phyloP scores from a whole-genome alignment of 805 yeast species.

The Blastobotrys chiropterorum region DNA sequence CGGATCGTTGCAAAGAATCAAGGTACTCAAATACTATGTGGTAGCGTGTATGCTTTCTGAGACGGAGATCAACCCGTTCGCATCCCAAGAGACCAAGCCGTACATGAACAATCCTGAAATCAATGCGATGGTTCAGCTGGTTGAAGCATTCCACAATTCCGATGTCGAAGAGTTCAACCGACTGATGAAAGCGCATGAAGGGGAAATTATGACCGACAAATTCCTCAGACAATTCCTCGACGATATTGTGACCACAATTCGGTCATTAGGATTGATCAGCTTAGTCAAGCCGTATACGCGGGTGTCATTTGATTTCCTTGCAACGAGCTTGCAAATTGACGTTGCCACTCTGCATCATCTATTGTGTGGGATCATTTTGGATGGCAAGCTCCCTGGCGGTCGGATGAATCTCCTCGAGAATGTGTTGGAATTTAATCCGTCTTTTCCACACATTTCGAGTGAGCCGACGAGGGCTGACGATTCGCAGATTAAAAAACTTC shows the following conservation, averaged over 20 bases:
- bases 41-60: conserved; percentile 50
- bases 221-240: conserved; percentile 15
- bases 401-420: conserved; percentile 23
- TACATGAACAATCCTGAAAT: conserved; percentile 34
- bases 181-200: conserved; percentile 13
- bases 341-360: conserved; percentile 18
- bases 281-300: conserved; percentile 29
- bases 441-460: neutral
- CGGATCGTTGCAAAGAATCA: conserved; percentile 55
- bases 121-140: conserved; percentile 27
- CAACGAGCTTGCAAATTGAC: conserved; percentile 19
- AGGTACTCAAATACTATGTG: conserved; percentile 54
- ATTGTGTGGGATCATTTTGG: conserved; percentile 25
- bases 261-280: conserved; percentile 25
- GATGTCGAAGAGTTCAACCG: conserved; percentile 21
- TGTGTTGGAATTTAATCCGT: conserved; percentile 3
- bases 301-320: conserved; percentile 24
- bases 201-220: conserved; percentile 14
- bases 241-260: conserved; percentile 24
- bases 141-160: conserved; percentile 30
- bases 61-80: conserved; percentile 65
- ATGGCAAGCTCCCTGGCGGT: conserved; percentile 24
- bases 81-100: conserved; percentile 62
- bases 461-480: neutral
- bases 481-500: neutral